Base-by-base conservation (phyloP, 1,284 basidiomycete species). In the Apiotrichum sp. region DNA sequence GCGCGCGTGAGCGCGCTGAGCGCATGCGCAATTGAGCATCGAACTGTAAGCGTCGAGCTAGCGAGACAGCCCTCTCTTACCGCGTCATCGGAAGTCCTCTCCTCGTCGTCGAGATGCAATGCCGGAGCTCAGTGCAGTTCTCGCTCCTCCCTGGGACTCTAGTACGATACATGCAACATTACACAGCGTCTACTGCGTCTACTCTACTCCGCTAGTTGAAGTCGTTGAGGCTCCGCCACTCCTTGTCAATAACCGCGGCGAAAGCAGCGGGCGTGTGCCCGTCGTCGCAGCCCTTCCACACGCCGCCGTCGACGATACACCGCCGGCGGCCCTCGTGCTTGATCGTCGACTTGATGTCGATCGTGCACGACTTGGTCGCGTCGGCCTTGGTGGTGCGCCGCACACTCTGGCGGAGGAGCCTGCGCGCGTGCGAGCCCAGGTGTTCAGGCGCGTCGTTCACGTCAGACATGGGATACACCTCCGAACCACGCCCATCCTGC, bases 301-400 rank as follows among this genome's bases (percentile, higher is more conserved):
- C 64, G 2, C 69, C 82, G 61, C 89, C 89, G 66, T 86, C 75
- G 38, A 76, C 87, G 38, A 90, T 78, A 68, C 90, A 93, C 16
- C 87, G 83, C 52, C 82, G 76, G 62, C 78, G 79, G 9, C 79
- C 80, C 63, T 53, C 59, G 13, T 50, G 45, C 11, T 62, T 60
- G 35, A 66, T 32, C 1, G 65, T 71, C 35, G 65, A 67, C 2
- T 82, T 86, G 67, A 93, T 89, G 49, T 88, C 71, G 43, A 93
- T 80, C 2, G 89, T 91, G 76, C 90, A 93, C 69, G 88, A 90
- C 75, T 84, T 91, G 58, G 84, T 88, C 65, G 92, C 83, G 3
- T 78, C 81, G 63, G 84, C 61, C 29, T 76, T 65, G 52, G 79
- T 64, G 0, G 80, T 83, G 31, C 77, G 67, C 44, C 71, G 62